Evolutionary conservation across 768 basidiomycete species (phyloP), one percentile per base, ranked within the genome.

Genomic region (Phlebiopsis flavidoalba): DNA sequence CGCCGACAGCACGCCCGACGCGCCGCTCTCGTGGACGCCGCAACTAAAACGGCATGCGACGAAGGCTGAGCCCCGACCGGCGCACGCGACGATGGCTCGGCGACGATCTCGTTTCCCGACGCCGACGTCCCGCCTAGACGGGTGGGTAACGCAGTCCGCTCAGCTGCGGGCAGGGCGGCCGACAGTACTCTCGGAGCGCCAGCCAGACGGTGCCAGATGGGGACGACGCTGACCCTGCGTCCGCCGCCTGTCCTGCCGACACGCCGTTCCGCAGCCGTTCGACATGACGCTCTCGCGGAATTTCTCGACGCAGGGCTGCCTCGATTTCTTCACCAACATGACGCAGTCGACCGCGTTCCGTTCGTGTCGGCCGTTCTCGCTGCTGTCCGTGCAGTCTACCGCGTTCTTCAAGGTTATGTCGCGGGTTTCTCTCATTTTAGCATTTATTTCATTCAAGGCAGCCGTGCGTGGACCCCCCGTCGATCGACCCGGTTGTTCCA

Each of bases 291-390:
- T 93, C 53, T 75, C 81, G 15, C 71, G 78, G 47, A 89, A 91
- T 70, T 92, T 90, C 67, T 83, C 87, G 15, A 83, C 84, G 36
- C 64, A 72, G 14, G 71, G 77, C 49, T 95, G 93, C 68, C 79
- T 82, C 52, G 76, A 79, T 48, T 94, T 93, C 72, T 89, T 94
- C 70, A 64, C 74, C 15, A 90, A 89, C 63, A 93, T 94, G 86
- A 88, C 89, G 0, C 76, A 77, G 61, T 72, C 79, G 2, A 51
- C 70, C 5, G 66, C 83, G 0, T 92, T 93, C 69, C 78, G 85
- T n/a, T 69, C 79, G n/a, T 94, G 91, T 69, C 82, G 92, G 7
- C 82, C 91, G 0, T 85, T 93, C 71, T 88, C 88, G 2, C 65
- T 93, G 36, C 79, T 93, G 46, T 70, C 83, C 19, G 75, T 79